Conservation (phyloP, 2,329 filamentous ascomycete species). For the Coniochaeta ligniaria region DNA sequence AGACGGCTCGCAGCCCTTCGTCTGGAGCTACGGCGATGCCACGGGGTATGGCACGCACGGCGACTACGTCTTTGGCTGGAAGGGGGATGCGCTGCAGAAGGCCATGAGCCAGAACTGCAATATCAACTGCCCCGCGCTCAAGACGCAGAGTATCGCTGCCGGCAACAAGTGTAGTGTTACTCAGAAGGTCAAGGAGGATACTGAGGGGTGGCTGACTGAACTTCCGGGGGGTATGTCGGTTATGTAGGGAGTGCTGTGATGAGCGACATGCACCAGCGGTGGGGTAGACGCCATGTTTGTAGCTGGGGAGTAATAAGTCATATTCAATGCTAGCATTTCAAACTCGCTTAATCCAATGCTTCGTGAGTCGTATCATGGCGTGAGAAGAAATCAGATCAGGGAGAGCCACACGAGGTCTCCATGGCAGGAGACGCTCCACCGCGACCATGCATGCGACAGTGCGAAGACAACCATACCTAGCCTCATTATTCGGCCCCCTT, state of each 20-base stretch:
- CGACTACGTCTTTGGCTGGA: conserved; percentile 32
- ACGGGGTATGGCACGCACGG: conserved; percentile 28
- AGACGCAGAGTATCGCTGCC: conserved; percentile 9
- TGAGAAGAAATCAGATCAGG: background rate
- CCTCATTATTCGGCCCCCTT: background rate
- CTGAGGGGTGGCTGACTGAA: conserved; percentile 22
- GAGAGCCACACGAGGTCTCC: background rate
- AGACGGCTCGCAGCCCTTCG: conserved; percentile 23
- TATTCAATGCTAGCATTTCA: background rate
- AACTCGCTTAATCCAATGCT: background rate
- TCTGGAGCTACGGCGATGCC: conserved; percentile 20
- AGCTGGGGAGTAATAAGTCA: background rate
- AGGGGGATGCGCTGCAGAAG: conserved; percentile 21
- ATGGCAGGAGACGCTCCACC: background rate
- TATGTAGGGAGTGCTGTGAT: background rate
- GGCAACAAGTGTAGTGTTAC: conserved; percentile 10
- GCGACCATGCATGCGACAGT: background rate
- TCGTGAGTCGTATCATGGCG: background rate
- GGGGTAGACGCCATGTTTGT: background rate
- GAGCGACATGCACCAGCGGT: background rate
- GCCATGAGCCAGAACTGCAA: conserved; percentile 17
- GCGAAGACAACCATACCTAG: too few relatives aligned
- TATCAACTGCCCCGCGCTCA: conserved; percentile 11
- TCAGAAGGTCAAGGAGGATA: conserved; percentile 7
- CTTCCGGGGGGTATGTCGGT: background rate